Evolutionary conservation across 192 early-diverging fungal species (phyloP).

Genomic region (Rhizophagus prolifer): DNA sequence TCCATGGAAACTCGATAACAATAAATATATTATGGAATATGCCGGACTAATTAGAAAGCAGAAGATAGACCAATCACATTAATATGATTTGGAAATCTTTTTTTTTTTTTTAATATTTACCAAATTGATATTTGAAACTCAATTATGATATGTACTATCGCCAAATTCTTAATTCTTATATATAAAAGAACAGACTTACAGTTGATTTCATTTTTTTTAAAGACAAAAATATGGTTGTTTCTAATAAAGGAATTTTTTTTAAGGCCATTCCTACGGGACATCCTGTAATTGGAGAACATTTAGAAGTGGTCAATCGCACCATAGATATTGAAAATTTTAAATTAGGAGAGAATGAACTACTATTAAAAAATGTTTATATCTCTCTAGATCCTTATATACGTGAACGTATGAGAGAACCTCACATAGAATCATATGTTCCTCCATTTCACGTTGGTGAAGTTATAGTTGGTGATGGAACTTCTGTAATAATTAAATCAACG

Average conservation of each 20-base stretch:
- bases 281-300: background rate
- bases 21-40: too few species aligned
- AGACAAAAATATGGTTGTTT: background rate
- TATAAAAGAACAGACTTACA: too few species aligned
- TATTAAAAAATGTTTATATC: slow-evolving; percentile 63
- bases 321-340: slow-evolving; percentile 45
- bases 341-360: slow-evolving; percentile 43
- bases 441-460: slow-evolving; percentile 50
- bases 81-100: too few species aligned
- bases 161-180: too few species aligned
- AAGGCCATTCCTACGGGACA: background rate
- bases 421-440: background rate
- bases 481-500: slow-evolving; percentile 63
- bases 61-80: too few species aligned
- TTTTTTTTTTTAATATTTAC: too few species aligned
- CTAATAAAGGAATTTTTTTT: background rate
- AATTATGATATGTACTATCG: too few species aligned
- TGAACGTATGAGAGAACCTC: slow-evolving; percentile 4
- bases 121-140: too few species aligned
- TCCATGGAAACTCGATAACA: too few species aligned
- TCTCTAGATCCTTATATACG: slow-evolving; percentile 80
- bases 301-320: slow-evolving; percentile 9
- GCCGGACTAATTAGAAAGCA: too few species aligned
- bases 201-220: too few species aligned
- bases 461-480: slow-evolving; percentile 59